Percentiles rank a stretch among this genome's conserved stretches.
Conservation (phyloP, 129 eudicot genomes). For the Kitagawia praeruptora region DNA sequence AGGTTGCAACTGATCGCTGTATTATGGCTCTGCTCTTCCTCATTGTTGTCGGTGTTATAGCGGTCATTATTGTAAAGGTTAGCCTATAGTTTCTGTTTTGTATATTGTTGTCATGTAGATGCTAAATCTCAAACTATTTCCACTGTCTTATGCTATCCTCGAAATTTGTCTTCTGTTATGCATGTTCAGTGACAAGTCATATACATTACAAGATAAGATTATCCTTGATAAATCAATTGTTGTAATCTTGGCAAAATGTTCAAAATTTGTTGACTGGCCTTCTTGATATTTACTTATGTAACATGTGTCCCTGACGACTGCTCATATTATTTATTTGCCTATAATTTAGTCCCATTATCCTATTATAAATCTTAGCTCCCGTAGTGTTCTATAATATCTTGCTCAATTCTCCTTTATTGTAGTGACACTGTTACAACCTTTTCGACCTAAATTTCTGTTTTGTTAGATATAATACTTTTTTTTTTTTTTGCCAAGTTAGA, state of each 20-base stretch:
- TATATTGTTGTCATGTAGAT: not conserved
- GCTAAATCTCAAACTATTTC: not conserved
- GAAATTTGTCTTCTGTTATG: not conserved
- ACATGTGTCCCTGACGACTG: not conserved
- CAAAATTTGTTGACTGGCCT: not conserved
- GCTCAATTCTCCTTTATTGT: not conserved
- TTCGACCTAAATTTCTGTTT: not conserved
- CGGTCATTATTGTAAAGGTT: constrained; percentile 88
- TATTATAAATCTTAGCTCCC: not conserved
- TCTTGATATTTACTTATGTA: not conserved
- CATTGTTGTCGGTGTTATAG: constrained; percentile 77
- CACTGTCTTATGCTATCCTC: not conserved
- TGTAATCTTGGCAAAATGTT: not conserved
- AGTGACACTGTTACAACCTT: not conserved
- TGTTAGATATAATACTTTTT: not conserved
- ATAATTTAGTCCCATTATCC: not conserved
- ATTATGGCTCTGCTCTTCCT: constrained; percentile 93
- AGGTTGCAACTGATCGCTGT: constrained; percentile 97
- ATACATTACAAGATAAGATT: not conserved
- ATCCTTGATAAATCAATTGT: not conserved
- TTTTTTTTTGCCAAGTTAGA: too few relatives aligned
- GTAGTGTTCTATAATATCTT: not conserved
- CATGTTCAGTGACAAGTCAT: not conserved
- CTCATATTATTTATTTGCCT: not conserved
- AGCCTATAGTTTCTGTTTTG: not conserved